Evolutionary conservation across 2,329 filamentous ascomycete genomes (phyloP).

Genomic region (Xylariaceae sp.): DNA sequence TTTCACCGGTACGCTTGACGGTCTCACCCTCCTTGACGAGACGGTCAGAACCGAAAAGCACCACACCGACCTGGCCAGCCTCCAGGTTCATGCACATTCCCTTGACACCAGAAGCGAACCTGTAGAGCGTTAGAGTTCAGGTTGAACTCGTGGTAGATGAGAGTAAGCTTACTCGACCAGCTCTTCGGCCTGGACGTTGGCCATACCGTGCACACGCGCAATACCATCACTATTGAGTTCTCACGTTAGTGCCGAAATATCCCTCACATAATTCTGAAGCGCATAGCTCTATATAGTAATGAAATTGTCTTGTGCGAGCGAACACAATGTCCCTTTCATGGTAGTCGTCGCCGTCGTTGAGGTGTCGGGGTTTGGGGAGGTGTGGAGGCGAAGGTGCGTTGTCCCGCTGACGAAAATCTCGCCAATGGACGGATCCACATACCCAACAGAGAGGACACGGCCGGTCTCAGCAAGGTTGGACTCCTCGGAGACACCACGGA

Average conservation of each 20-base stretch:
- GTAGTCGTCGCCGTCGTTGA: slow-evolving; percentile 4
- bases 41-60: slow-evolving; percentile 99
- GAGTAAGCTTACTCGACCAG: slow-evolving; percentile 83
- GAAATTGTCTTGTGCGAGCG: background rate
- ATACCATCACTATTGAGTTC: slow-evolving; percentile 84
- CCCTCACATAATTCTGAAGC: slow-evolving; percentile 12
- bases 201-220: slow-evolving; percentile 98
- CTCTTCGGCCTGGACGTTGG: slow-evolving; percentile 99
- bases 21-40: slow-evolving; percentile 99
- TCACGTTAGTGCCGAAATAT: slow-evolving; percentile 23
- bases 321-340: background rate
- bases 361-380: slow-evolving; percentile 4
- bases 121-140: slow-evolving; percentile 35
- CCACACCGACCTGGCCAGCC: slow-evolving; percentile 99
- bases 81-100: slow-evolving; percentile 99
- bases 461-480: slow-evolving; percentile 94
- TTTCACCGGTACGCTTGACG: slow-evolving; percentile 98
- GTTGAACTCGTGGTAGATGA: slow-evolving; percentile 14
- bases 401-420: slow-evolving; percentile 26
- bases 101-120: slow-evolving; percentile 99
- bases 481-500: slow-evolving; percentile 97
- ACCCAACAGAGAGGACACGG: slow-evolving; percentile 98
- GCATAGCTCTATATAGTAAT: background rate
- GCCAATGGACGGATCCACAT: slow-evolving; percentile 45
- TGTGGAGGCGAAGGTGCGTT: slow-evolving; percentile 12